Percentiles rank a stretch among this genome's conserved stretches.
phyloP scores from a whole-genome alignment of 768 basidiomycete genomes.

The Suillus sp. region DNA sequence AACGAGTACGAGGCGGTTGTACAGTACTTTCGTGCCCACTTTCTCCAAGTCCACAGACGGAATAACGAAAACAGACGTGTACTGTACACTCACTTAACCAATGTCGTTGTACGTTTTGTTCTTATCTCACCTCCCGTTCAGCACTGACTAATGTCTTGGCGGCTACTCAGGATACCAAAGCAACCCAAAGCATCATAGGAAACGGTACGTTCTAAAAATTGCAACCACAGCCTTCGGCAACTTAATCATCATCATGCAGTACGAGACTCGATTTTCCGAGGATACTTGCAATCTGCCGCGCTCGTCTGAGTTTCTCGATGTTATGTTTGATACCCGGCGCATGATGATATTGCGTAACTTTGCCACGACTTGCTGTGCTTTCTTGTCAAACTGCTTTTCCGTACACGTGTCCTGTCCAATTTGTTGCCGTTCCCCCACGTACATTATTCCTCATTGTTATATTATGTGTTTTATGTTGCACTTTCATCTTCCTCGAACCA shows the following conservation, averaged over 20 bases:
- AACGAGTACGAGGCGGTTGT: constrained; percentile 83
- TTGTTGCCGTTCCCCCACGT: background rate
- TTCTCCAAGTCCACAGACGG: constrained; percentile 74
- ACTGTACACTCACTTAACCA: constrained; percentile 82
- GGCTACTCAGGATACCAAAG: constrained; percentile 66
- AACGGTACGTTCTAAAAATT: constrained; percentile 54
- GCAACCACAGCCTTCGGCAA: constrained; percentile 1
- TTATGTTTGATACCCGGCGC: constrained; percentile 1
- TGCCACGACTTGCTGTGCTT: background rate
- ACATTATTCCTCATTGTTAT: constrained; percentile 6
- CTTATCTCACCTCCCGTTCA: background rate
- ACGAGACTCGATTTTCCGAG: constrained; percentile 75
- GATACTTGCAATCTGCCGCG: constrained; percentile 71
- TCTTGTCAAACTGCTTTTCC: constrained; percentile 5
- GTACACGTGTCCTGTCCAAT: background rate
- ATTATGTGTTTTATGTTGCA: constrained; percentile 7
- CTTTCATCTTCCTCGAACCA: background rate
- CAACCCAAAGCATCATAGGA: constrained; percentile 81
- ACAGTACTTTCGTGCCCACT: constrained; percentile 87
- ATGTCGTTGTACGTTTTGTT: constrained; percentile 61
- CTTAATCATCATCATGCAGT: constrained; percentile 40
- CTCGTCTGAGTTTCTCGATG: constrained; percentile 47
- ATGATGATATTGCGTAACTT: background rate
- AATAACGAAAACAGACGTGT: constrained; percentile 81
- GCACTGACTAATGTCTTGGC: constrained; percentile 13